A percentile compares a stretch with the other conserved stretches of the same genome.
Conservation (phyloP, 1,284 basidiomycete species). For the Ganoderma multipileum region DNA sequence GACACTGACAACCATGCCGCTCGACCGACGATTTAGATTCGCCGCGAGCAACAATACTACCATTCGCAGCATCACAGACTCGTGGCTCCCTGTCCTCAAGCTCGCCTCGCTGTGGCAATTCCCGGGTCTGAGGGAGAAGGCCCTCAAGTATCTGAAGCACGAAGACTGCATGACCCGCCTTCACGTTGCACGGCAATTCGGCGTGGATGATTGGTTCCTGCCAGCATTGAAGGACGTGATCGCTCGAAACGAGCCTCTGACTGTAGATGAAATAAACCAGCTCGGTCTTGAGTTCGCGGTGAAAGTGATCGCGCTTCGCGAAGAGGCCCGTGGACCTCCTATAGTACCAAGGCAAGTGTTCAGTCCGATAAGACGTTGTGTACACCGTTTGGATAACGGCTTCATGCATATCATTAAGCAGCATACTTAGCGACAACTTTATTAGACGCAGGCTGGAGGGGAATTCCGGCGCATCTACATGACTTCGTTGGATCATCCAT, state of each 20-base stretch:
- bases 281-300: neutral
- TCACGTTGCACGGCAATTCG: neutral
- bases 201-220: neutral
- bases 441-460: too few relatives aligned
- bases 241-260: neutral
- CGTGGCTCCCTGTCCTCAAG: constrained; percentile 6
- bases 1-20: neutral
- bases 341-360: too few relatives aligned
- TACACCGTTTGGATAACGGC: too few relatives aligned
- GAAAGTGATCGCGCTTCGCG: constrained; percentile 3
- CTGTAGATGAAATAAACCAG: neutral
- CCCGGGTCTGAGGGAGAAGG: neutral
- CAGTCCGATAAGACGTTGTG: neutral
- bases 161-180: constrained; percentile 3
- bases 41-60: neutral
- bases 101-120: constrained; percentile 5
- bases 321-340: neutral
- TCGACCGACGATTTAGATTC: neutral
- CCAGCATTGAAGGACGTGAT: neutral
- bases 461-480: too few relatives aligned
- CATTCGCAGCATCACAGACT: neutral
- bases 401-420: too few relatives aligned
- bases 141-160: neutral
- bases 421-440: too few relatives aligned
- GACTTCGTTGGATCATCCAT: too few relatives aligned